Base-by-base conservation (phyloP, 2,329 filamentous ascomycete genomes). In the Cladophialophora bantiana region DNA sequence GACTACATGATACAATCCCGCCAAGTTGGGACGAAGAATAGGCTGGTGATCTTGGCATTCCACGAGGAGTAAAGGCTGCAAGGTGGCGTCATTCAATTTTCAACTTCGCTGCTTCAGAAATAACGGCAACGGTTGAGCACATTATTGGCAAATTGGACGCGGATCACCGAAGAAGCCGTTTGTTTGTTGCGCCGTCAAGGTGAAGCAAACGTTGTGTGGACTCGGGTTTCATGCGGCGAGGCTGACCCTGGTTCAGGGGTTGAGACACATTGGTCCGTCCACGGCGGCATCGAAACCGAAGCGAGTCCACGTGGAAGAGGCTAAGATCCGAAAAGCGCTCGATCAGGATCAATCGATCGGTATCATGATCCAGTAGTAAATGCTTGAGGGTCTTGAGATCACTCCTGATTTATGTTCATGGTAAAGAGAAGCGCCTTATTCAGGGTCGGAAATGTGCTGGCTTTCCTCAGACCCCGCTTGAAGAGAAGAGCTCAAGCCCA, bases 171-270 rank as follows among this genome's bases (percentile, higher is more conserved):
- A n/a, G 61, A 34, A 40, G 58, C 18, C 60, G 62, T 54, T 56
- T 26, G 57, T 58, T 59, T 62, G 38, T 42, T n/a, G 52, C 31
- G 35, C 15, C 9, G 15, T 31, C n/a, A 48, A 58, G 38, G 40
- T 68, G 66, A 68, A 55, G 66, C 66, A 68, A 38, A 57, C n/a
- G 40, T 42, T 55, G 66, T 65, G 55, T 62, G 59, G 59, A 50
- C 40, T 65, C 9, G 20, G 54, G 66, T 68, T 68, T 68, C 66
- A 68, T 53, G 57, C 59, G 64, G 54, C 31, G n/a, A 55, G 52
- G 52, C 52, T 55, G 52, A 36, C 52, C 31, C 31, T 55, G 10
- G 52, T 35, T 36, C 34, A 59, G 32, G 59, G 54, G 59, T 42
- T 54, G 59, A 68, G 64, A 53, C 62, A 36, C 36, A 35, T 35